Base-by-base conservation (phyloP, 768 basidiomycete species). In the Mrakia blollopis region DNA sequence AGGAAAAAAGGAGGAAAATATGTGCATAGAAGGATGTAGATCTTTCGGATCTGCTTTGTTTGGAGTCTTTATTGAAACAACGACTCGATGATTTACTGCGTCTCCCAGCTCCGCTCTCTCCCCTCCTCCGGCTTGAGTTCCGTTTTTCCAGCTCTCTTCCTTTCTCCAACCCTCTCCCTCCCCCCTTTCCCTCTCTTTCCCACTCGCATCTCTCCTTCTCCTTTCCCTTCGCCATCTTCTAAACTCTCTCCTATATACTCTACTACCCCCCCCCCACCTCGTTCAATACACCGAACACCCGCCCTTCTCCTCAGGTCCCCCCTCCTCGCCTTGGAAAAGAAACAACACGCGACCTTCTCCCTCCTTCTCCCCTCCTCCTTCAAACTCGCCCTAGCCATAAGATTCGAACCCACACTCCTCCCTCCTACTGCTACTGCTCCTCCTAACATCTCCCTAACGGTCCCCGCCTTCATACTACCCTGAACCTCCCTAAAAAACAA, bases 121-220 rank as follows among this genome's bases (percentile, higher is more conserved):
- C n/a, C 57, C 4, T 25, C 18, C 30, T 25, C 21, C 65, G 35
- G 35, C 65, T n/a, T 37, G 37, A 37, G 37, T 61, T 73, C 72
- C 54, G 21, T 39, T 61, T 57, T 61, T 73, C 72, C 54, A 8
- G n/a, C 41, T 57, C 32, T 28, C 62, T 35, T 23, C n/a, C 39
- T 52, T 57, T 35, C 32, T 57, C n/a, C 54, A 41, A 25, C 61
- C 25, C 72, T 28, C 61, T 81, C 28, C 71, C 72, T n/a, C 61
- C 72, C 79, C 54, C 79, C 80, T 50, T 52, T 74, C 30, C 61
- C 79, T 62, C 57, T 80, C 61, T 61, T 79, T 18, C 21, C 74
- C 47, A 37, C 74, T 8, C 73, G 44, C 44, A 44, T 78, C 39
- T 79, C 81, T 7, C 81, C 84, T n/a, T 39, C 52, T 61, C 57